These are phyloP conservation scores for Stygiomarasmius scandens DNA, from an alignment of 1,284 basidiomycete species.

Conservation along the genomic window DNA sequence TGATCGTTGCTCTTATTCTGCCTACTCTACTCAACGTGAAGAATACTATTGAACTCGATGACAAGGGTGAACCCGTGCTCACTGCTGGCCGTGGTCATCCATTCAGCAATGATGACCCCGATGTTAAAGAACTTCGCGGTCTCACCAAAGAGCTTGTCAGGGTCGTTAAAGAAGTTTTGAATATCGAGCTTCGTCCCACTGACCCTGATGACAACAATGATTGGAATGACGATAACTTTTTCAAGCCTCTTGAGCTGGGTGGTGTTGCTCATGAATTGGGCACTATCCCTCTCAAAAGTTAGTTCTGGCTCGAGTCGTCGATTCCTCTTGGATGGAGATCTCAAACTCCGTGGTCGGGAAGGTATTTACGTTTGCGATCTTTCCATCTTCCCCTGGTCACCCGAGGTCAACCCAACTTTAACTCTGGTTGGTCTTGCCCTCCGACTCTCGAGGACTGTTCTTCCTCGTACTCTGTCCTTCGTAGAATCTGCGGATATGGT, in stretches of 20 bases:
- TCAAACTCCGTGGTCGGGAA: neutral
- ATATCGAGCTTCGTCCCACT: neutral
- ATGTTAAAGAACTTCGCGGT: neutral
- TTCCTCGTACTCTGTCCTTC: neutral
- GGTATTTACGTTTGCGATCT: constrained; percentile 18
- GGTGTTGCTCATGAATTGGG: constrained; percentile 20
- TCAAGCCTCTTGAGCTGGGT: constrained; percentile 12
- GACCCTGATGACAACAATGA: neutral
- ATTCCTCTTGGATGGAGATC: constrained; percentile 8
- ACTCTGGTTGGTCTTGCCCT: constrained; percentile 17
- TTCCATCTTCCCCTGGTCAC: constrained; percentile 18
- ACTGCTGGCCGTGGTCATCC: neutral
- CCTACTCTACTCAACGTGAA: constrained; percentile 1
- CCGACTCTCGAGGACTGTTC: constrained; percentile 13
- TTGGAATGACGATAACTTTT: constrained; percentile 1
- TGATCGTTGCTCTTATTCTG: constrained; percentile 15
- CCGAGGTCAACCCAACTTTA: constrained; percentile 18
- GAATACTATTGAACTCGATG: constrained; percentile 14
- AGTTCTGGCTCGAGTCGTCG: neutral
- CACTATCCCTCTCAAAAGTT: constrained; percentile 13
- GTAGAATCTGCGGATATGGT: too few relatives aligned
- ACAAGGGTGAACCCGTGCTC: constrained; percentile 6
- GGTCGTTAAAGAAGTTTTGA: neutral
- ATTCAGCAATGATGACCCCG: neutral
- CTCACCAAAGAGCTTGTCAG: neutral